Percentiles rank a stretch among this genome's conserved stretches.
Conservation (phyloP, 1,284 basidiomycete species). For the Cryptococcus hybrid region DNA sequence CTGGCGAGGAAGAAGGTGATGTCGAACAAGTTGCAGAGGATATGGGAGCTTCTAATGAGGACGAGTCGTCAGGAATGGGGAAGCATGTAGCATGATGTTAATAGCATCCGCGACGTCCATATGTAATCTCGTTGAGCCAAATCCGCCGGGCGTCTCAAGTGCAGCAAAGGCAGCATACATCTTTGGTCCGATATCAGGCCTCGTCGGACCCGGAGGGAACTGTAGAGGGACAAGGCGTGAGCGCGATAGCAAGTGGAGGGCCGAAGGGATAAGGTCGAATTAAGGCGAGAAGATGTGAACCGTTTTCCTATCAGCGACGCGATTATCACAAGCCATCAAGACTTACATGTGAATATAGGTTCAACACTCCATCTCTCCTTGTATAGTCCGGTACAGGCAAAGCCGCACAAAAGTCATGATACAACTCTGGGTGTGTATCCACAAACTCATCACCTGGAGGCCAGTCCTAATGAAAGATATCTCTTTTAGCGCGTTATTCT, state of each 20-base stretch:
- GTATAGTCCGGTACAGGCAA: conserved; percentile 88
- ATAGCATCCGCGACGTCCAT: conserved; percentile 97
- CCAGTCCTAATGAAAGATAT: conserved; percentile 67
- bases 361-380: conserved; percentile 79
- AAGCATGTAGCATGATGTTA: conserved; percentile 83
- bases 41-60: conserved; percentile 17
- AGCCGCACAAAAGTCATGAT: conserved; percentile 75
- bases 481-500: background rate
- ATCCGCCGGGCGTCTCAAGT: conserved; percentile 12
- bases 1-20: too few relatives aligned
- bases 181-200: conserved; percentile 79
- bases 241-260: too few relatives aligned
- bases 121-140: conserved; percentile 69
- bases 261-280: too few relatives aligned
- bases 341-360: conserved; percentile 61
- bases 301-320: too few relatives aligned
- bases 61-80: conserved; percentile 48
- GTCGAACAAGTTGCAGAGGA: too few relatives aligned
- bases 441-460: conserved; percentile 82
- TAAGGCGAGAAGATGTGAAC: conserved; percentile 39
- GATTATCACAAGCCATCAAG: too few relatives aligned
- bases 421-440: conserved; percentile 61
- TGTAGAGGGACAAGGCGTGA: conserved; percentile 47
- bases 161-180: conserved; percentile 54
- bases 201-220: conserved; percentile 77